Base-by-base conservation (phyloP, 2,329 filamentous ascomycete species). In the Cladosporium halotolerans region DNA sequence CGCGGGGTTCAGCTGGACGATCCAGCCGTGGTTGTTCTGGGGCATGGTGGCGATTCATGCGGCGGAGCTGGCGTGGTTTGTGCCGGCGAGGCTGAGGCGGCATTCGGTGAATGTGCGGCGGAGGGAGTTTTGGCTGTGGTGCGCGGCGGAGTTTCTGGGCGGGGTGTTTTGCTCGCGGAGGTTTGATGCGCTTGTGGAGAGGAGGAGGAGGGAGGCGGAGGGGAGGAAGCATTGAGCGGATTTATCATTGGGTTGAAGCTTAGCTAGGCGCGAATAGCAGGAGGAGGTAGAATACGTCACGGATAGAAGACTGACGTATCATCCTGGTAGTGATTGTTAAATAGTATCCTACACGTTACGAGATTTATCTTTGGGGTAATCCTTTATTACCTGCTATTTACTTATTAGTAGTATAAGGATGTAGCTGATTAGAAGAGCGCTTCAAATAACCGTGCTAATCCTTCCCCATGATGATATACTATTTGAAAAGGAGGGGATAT, bases 11-110 rank as follows among this genome's bases (percentile, higher is more conserved):
- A 85, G 82, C 61, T 74, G 76, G 57, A 78, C 74, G 66, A 69
- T 87, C 1, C 82, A 85, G 57, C 78, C 78, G 45, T 66, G 72
- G 11, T 72, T 92, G 40, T 73, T 86, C 51, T 61, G 73, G 16
- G 73, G 80, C 0, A 79, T 91, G 53, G 3, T 89, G 1, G 73
- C 64, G 0, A 78, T 89, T 10, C 92, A 96, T 69, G 18, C 76
- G 0, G 55, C 69, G 3, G 92, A 96, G 73, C 71, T 76, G n/a
- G 70, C 71, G 42, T 53, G 70, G 19, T 73, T 83, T 67, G 70
- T 70, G 6, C 58, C 67, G 10, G 69, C 62, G 50, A 73, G 74
- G 57, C 63, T 84, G 65, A 67, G 66, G 52, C 76, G 67, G 56
- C 74, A 83, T 67, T 75, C 74, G n/a, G 73, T 83, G 46, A 73